These are phyloP conservation scores for Taphrina communis DNA, from an alignment of 1,139 yeast genomes.

Conservation along the genomic window DNA sequence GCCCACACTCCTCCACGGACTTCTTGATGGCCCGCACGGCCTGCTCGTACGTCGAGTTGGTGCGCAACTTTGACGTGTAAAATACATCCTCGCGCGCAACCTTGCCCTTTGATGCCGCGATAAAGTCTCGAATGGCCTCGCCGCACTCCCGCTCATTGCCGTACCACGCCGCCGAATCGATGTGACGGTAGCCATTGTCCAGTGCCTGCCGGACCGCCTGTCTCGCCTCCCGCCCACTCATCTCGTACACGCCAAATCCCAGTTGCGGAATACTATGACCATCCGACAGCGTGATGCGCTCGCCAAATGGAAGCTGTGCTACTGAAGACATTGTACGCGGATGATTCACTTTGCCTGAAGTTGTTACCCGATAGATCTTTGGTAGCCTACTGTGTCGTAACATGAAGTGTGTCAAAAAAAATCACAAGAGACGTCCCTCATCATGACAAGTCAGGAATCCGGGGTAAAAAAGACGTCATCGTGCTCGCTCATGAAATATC, in stretches of 20 bases:
- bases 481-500: background rate
- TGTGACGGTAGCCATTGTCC: constrained; percentile 47
- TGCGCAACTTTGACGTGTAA: constrained; percentile 69
- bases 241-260: constrained; percentile 58
- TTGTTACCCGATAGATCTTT: background rate
- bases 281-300: constrained; percentile 51
- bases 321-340: constrained; percentile 6
- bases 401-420: background rate
- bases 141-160: constrained; percentile 62
- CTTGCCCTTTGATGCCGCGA: constrained; percentile 54
- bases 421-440: background rate
- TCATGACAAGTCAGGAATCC: background rate
- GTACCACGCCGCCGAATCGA: constrained; percentile 62
- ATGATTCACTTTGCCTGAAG: background rate
- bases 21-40: constrained; percentile 62
- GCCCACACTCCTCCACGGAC: constrained; percentile 59
- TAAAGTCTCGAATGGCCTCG: constrained; percentile 59
- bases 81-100: constrained; percentile 64
- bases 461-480: constrained; percentile 3
- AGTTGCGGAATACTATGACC: constrained; percentile 60
- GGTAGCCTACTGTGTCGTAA: background rate
- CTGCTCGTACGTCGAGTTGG: constrained; percentile 54
- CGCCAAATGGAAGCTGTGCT: constrained; percentile 15
- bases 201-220: constrained; percentile 45
- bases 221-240: constrained; percentile 45